These are phyloP conservation scores for Euryodendron excelsum DNA, from an alignment of 148 eudicot species.

Conservation along the genomic window DNA sequence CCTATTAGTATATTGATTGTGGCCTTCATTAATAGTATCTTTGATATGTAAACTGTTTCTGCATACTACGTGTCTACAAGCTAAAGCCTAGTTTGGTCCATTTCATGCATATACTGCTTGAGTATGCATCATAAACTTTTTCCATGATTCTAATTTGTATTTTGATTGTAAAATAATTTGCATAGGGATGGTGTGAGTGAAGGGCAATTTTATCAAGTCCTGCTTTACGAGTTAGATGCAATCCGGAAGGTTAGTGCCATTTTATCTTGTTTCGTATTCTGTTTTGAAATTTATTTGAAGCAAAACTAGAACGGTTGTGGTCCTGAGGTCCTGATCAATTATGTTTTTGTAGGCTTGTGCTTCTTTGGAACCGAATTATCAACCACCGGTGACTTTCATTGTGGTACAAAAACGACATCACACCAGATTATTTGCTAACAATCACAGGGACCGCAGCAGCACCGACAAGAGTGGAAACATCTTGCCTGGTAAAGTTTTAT, in stretches of 20 bases:
- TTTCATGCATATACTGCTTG: not conserved
- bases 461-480: constrained; percentile 73
- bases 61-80: too few relatives aligned
- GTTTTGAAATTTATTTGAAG: not conserved
- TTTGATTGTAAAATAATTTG: constrained; percentile 13
- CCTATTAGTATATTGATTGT: too few relatives aligned
- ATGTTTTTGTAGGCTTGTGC: constrained; percentile 60
- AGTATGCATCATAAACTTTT: not conserved
- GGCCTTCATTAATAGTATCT: too few relatives aligned
- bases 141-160: not conserved
- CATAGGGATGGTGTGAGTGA: constrained; percentile 94
- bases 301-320: not conserved
- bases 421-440: constrained; percentile 69
- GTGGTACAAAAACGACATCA: constrained; percentile 89
- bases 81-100: too few relatives aligned
- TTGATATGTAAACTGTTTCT: too few relatives aligned
- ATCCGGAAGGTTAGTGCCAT: constrained; percentile 49
- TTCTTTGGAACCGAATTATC: constrained; percentile 70
- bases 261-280: not conserved
- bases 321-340: not conserved
- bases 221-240: constrained; percentile 71
- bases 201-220: constrained; percentile 87
- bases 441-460: constrained; percentile 55
- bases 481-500: constrained; percentile 45
- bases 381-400: constrained; percentile 78